Base-by-base conservation (phyloP, 371 early-diverging fungal genomes). In the Dichotomocladium elegans region DNA sequence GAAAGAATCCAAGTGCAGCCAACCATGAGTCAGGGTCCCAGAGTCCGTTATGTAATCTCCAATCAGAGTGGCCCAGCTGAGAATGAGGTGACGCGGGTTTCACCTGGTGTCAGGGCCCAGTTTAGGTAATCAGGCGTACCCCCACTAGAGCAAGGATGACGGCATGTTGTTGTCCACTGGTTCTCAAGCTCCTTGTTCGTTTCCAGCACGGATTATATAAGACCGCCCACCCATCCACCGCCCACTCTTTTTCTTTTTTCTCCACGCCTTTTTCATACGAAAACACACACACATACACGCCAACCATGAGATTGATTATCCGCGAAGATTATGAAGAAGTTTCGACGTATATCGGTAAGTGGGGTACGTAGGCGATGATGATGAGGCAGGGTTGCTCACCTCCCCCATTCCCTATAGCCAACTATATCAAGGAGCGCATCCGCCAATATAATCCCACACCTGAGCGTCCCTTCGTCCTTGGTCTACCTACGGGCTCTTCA, bases 401-500 rank as follows among this genome's bases (percentile, higher is more conserved):
- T n/a, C n/a, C n/a, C n/a, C n/a, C n/a, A n/a, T n/a, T n/a, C n/a
- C n/a, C n/a, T n/a, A n/a, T n/a, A 83, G 91, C 92, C 28, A 78
- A 87, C 64, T 93, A 93, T 66, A 84, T 91, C 49, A 82, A 82
- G 42, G 83, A 87, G 61, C 85, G 92, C 47, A 89, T 92, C 61
- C 78, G 82, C 51, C 85, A 87, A 59, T 92, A 90, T 58, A 75
- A 74, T 17, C 92, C 93, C 11, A 81, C 90, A 9, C 66, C 78
- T 25, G 78, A 82, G 42, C 72, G 87, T 50, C 92, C 92, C 0
- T 93, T 92, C 65, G 92, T 91, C 17, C 74, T 93, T 22, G 93
- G 93, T 17, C 80, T 93, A 12, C 92, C 92, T 41, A 90, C 92
- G 0, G 92, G 92, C 21, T 89, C 90, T 2, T 91, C 92, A 1